Evolutionary conservation across 306 rosid genomes (phyloP), one percentile per base, ranked within the genome.

Genomic region (Trichosanthes cucumerina): DNA sequence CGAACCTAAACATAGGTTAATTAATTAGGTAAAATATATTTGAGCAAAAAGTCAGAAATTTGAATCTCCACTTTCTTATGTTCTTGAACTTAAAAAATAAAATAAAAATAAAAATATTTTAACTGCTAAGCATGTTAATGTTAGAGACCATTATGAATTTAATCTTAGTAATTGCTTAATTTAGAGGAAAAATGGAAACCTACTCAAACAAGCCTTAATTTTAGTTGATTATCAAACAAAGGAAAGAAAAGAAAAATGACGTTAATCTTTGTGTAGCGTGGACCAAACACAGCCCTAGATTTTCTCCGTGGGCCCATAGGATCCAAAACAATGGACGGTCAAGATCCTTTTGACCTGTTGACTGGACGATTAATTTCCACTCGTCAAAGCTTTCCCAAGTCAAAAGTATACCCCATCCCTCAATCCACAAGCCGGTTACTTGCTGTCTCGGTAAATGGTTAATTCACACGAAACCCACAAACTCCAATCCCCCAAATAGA

Each of bases 361-460:
- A 72, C 24, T 9, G 58, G 58, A 24, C 0, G 77, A 76, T n/a
- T 19, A 56, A 24, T 57, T 59, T 76, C 79, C 43, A 1, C 54
- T 52, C 36, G 69, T 76, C 79, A 34, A 31, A 34, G 4, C 6
- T 33, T 31, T 75, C n/a, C 28, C 19, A 14, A 31, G 79, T 75
- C 47, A 76, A 76, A 76, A 6, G 15, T 39, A 26, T 10, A 54
- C 19, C 19, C 6, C 66, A 14, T 3, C 79, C 34, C n/a, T 38
- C 12, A 33, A 14, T 56, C 3, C 69, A 53, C n/a, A 36, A 21
- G 16, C 70, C 39, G 65, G 69, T 38, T 41, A 56, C 79, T 76
- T 57, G 54, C 79, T 59, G 53, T 76, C 79, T 76, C 79, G 79
- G 79, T 57, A 76, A 76, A 76, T 12, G 65, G 65, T 59, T 14